phyloP scores from a whole-genome alignment of 2,329 filamentous ascomycete genomes.

The Pseudogymnoascus sp. region DNA sequence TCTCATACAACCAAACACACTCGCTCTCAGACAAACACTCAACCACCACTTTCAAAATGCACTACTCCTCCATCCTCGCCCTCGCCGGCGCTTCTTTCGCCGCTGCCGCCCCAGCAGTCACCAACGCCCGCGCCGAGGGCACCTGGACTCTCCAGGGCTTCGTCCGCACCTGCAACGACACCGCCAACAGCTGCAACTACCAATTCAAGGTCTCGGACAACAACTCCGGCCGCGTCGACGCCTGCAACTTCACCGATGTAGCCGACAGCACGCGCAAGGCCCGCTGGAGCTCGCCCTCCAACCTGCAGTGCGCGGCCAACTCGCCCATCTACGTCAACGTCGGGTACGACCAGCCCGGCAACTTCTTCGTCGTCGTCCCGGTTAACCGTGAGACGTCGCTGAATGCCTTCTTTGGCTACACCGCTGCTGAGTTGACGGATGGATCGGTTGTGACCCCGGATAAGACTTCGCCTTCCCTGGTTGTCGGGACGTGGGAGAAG shows the following conservation, averaged over 20 bases:
- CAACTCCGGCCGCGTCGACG: neutral
- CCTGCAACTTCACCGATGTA: neutral
- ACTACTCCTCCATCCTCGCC: constrained; percentile 5
- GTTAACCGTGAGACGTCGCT: neutral
- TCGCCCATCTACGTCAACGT: neutral
- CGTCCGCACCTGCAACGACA: constrained; percentile 12
- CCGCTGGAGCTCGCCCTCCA: neutral
- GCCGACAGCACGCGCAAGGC: neutral
- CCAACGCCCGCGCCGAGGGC: neutral
- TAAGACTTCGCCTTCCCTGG: neutral
- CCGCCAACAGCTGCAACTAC: constrained; percentile 8
- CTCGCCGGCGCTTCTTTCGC: neutral
- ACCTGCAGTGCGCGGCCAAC: neutral
- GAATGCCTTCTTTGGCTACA: constrained; percentile 12
- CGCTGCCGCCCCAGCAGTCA: neutral
- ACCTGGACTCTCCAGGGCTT: constrained; percentile 11
- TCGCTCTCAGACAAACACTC: neutral
- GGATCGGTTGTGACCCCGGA: constrained; percentile 8
- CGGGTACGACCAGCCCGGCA: constrained; percentile 4
- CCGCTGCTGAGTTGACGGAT: constrained; percentile 6
- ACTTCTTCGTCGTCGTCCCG: constrained; percentile 1
- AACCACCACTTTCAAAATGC: neutral
- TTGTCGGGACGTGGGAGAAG: neutral
- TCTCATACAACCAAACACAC: neutral
- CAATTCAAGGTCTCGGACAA: neutral